A percentile compares a stretch with the other conserved stretches of the same genome.
Conservation (phyloP, 163 green algal genomes). For the Dunaliella salina region DNA sequence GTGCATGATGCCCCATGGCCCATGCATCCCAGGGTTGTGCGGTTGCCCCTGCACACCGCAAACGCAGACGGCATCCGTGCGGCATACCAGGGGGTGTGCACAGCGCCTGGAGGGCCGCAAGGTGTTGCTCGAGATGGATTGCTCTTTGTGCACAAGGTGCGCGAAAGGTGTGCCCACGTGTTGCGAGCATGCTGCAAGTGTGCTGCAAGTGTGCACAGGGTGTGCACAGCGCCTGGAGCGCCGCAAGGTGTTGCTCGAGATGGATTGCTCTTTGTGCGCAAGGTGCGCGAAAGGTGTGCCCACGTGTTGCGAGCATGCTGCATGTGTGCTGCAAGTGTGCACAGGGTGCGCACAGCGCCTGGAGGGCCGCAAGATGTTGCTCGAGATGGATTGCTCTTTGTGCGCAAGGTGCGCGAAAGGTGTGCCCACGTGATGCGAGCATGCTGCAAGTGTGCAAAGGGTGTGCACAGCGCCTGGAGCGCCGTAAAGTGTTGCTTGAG, state of each 20-base stretch:
- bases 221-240: background rate
- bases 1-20: no score
- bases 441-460: background rate
- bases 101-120: background rate
- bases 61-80: background rate
- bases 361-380: constrained; percentile 23
- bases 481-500: constrained; percentile 36
- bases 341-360: background rate
- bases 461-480: background rate
- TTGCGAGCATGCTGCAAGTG: background rate
- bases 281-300: no score
- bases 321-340: background rate
- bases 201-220: background rate
- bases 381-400: constrained; percentile 65
- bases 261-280: constrained; percentile 70
- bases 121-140: constrained; percentile 64
- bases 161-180: no score
- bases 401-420: constrained; percentile 55
- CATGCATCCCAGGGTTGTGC: constrained; percentile 19
- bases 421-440: no score
- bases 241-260: constrained; percentile 48
- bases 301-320: no score
- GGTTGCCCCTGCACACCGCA: background rate
- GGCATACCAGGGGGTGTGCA: constrained; percentile 7
- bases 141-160: constrained; percentile 60